A percentile compares a stretch with the other conserved stretches of the same genome.
These are phyloP conservation scores for Shiraia sp. DNA, from an alignment of 2,329 filamentous ascomycete species.

Conservation along the genomic window DNA sequence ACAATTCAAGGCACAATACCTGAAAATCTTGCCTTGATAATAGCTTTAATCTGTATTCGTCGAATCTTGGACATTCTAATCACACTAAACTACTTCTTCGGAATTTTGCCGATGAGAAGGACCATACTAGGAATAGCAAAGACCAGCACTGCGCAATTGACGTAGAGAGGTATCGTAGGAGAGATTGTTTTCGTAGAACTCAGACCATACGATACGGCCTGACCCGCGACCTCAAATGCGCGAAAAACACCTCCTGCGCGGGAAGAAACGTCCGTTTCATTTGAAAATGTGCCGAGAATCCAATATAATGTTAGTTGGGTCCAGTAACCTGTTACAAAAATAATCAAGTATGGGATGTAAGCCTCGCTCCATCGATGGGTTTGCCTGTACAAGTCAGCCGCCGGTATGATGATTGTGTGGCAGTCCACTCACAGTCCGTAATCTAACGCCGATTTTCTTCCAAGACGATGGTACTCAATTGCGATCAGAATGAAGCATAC, in stretches of 20 bases:
- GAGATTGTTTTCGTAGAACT: slow-evolving; percentile 9
- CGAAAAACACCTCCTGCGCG: slow-evolving; percentile 9
- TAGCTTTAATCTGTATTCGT: no score
- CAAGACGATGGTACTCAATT: slow-evolving; percentile 8
- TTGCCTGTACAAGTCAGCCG: slow-evolving; percentile 3
- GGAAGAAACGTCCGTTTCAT: slow-evolving; percentile 5
- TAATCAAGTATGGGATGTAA: slow-evolving; percentile 8
- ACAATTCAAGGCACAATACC: no score
- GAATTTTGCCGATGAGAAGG: slow-evolving; percentile 9
- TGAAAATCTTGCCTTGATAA: no score
- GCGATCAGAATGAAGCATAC: slow-evolving; percentile 12
- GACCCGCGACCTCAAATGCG: slow-evolving; percentile 12
- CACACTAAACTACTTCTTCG: neutral
- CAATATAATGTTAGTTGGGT: slow-evolving; percentile 12
- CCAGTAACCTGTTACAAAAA: slow-evolving; percentile 8
- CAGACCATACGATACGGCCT: slow-evolving; percentile 12
- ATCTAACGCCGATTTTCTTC: slow-evolving; percentile 3
- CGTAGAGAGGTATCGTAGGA: slow-evolving; percentile 8
- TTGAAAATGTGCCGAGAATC: slow-evolving; percentile 11
- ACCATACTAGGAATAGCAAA: slow-evolving; percentile 8
- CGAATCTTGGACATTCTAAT: no score
- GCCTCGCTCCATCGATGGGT: slow-evolving; percentile 5
- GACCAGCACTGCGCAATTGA: slow-evolving; percentile 8
- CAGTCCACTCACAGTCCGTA: slow-evolving; percentile 4
- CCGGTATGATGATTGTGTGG: no score